phyloP scores from a whole-genome alignment of 176 grass and related monocot species.

The Neostapfia colusana region DNA sequence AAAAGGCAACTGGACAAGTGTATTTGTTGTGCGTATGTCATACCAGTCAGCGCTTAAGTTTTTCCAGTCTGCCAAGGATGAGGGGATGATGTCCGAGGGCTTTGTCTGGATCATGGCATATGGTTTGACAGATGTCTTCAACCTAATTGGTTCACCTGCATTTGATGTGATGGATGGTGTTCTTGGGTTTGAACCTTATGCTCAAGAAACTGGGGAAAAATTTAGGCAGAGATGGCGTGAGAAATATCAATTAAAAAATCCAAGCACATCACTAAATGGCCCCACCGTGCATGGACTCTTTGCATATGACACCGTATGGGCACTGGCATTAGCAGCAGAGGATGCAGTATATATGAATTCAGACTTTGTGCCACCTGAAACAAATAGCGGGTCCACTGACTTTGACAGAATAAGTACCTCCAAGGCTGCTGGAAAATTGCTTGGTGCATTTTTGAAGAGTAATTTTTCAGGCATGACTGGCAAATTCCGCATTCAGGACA shows the following conservation, averaged over 20 bases:
- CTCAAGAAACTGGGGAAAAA: constrained; percentile 22
- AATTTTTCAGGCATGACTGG: constrained; percentile 49
- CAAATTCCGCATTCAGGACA: constrained; percentile 49
- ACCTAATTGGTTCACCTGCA: constrained; percentile 45
- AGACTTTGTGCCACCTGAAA: constrained; percentile 25
- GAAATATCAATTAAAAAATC: constrained; percentile 42
- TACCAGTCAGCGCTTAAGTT: constrained; percentile 48
- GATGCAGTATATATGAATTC: constrained; percentile 24
- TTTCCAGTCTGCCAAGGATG: constrained; percentile 55
- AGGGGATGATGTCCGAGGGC: constrained; percentile 50
- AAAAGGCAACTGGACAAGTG: constrained; percentile 52
- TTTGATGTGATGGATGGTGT: constrained; percentile 72
- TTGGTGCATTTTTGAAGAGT: constrained; percentile 28
- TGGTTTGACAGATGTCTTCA: constrained; percentile 73
- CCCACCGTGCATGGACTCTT: constrained; percentile 54
- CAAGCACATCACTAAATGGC: constrained; percentile 18
- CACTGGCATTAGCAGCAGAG: constrained; percentile 59
- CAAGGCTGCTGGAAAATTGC: constrained; percentile 38
- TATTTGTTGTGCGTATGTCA: constrained; percentile 73
- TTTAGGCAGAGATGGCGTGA: constrained; percentile 49
- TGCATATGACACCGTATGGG: constrained; percentile 82
- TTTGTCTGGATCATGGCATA: constrained; percentile 80
- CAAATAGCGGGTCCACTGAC: constrained; percentile 50
- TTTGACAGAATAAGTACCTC: constrained; percentile 53
- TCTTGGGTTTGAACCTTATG: constrained; percentile 61